phyloP scores from a whole-genome alignment of 345 rosid species.

The Eucalyptus leucophloia region DNA sequence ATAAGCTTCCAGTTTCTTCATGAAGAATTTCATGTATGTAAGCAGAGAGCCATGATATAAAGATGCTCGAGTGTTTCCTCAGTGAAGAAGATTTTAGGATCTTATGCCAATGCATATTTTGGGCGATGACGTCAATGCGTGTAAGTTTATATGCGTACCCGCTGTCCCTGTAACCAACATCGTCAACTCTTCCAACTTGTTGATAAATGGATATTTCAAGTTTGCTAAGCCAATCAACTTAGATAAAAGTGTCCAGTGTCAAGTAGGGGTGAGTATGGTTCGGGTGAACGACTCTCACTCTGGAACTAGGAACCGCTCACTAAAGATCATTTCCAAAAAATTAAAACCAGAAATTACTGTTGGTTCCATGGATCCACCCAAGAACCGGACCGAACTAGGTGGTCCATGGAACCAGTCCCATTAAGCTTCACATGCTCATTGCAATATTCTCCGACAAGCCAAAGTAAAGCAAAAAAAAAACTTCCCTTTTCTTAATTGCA shows the following conservation, averaged over 20 bases:
- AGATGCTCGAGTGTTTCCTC: background rate
- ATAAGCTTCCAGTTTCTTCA: background rate
- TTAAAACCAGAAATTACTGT: fast-evolving
- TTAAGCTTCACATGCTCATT: no score
- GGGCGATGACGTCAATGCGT: background rate
- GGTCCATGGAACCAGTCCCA: no score
- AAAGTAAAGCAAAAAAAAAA: no score
- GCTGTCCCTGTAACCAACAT: background rate
- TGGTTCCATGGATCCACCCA: fast-evolving
- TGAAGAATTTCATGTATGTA: background rate
- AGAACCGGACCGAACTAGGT: fast-evolving
- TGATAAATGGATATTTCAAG: background rate
- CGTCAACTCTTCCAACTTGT: background rate
- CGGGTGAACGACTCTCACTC: fast-evolving
- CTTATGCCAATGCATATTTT: background rate
- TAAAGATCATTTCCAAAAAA: fast-evolving
- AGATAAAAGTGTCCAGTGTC: background rate
- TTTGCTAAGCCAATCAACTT: background rate
- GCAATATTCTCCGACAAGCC: no score
- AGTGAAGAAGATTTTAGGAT: background rate
- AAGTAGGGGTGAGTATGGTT: background rate
- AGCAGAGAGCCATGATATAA: background rate
- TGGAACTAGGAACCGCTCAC: fast-evolving
- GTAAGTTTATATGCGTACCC: background rate
- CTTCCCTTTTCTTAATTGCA: no score